Percentiles rank a stretch among this genome's conserved stretches.
phyloP scores from a whole-genome alignment of 2,329 filamentous ascomycete genomes.

The Microascus cirrosus region DNA sequence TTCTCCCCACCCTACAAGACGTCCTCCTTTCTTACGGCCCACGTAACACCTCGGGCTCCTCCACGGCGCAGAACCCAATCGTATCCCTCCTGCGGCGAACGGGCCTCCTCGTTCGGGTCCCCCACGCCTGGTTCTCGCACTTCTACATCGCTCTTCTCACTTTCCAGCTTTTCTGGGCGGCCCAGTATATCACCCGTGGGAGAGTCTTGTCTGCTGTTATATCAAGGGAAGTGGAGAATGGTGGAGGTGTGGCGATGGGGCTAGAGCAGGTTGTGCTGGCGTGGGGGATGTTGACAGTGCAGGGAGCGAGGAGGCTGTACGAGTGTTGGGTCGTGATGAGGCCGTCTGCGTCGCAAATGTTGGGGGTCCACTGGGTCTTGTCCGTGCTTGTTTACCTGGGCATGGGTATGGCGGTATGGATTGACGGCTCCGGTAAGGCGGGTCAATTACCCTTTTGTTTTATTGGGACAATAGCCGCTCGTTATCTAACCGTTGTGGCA shows the following conservation, averaged over 20 bases:
- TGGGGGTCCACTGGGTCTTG: slow-evolving; percentile 70
- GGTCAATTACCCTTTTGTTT: neutral
- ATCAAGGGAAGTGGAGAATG: slow-evolving; percentile 17
- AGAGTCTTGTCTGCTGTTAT: slow-evolving; percentile 35
- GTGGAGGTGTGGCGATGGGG: slow-evolving; percentile 33
- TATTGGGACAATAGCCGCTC: no score
- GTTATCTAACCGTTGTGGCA: neutral
- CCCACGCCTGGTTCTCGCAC: slow-evolving; percentile 80
- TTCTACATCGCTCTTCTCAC: slow-evolving; percentile 69
- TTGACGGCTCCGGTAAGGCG: slow-evolving; percentile 62
- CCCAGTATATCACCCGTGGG: slow-evolving; percentile 48
- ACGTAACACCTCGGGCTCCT: slow-evolving; percentile 16
- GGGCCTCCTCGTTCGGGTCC: slow-evolving; percentile 45
- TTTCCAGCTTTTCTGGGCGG: slow-evolving; percentile 64
- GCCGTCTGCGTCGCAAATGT: slow-evolving; percentile 68
- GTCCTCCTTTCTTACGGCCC: slow-evolving; percentile 41
- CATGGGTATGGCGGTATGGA: slow-evolving; percentile 69
- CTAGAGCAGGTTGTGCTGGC: slow-evolving; percentile 51
- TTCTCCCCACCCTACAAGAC: slow-evolving; percentile 31
- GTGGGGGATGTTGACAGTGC: slow-evolving; percentile 64
- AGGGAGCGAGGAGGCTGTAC: slow-evolving; percentile 63
- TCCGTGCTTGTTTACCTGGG: slow-evolving; percentile 67
- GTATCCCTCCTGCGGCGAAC: slow-evolving; percentile 5
- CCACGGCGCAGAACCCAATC: slow-evolving; percentile 10
- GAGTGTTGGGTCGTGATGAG: slow-evolving; percentile 59